These are phyloP conservation scores for Colletotrichum sp. DNA, from an alignment of 2,329 filamentous ascomycete genomes.

Conservation along the genomic window DNA sequence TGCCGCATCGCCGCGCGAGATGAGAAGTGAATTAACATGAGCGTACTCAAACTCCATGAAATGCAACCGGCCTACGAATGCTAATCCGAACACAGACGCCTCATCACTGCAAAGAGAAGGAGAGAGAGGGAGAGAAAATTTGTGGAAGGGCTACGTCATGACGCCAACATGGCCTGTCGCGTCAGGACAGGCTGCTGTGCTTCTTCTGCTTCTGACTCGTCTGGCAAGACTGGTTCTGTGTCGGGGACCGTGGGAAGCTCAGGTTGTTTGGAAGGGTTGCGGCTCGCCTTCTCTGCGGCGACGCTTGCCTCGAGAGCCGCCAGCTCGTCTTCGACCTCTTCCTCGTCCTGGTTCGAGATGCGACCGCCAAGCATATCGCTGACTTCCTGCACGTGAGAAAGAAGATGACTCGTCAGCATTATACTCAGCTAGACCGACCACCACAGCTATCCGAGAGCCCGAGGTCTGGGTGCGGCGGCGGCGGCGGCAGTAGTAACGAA, in stretches of 20 bases:
- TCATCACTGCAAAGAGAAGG: background rate
- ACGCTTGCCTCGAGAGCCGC: conserved; percentile 69
- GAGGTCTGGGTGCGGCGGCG: background rate
- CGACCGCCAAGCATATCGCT: conserved; percentile 87
- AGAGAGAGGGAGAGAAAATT: background rate
- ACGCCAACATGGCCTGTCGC: conserved; percentile 41
- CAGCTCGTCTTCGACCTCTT: conserved; percentile 96
- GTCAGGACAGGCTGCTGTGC: conserved; percentile 15
- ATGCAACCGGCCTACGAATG: background rate
- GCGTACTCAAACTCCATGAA: background rate
- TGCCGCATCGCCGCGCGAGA: background rate
- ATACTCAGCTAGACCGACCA: background rate
- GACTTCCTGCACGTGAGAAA: conserved; percentile 68
- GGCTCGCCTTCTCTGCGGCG: conserved; percentile 7
- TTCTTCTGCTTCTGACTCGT: conserved; percentile 17
- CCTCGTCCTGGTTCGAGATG: conserved; percentile 94
- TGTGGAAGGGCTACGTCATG: conserved; percentile 15
- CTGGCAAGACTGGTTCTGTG: conserved; percentile 34
- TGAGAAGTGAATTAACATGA: background rate
- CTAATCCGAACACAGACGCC: background rate
- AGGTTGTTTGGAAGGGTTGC: conserved; percentile 10
- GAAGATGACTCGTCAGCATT: background rate
- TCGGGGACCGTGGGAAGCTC: conserved; percentile 31
- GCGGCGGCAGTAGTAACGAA: conserved; percentile 40
- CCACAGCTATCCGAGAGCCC: background rate